Evolutionary conservation across 164 flowering plant species (phyloP).

Genomic region (Aristolochia contorta): DNA sequence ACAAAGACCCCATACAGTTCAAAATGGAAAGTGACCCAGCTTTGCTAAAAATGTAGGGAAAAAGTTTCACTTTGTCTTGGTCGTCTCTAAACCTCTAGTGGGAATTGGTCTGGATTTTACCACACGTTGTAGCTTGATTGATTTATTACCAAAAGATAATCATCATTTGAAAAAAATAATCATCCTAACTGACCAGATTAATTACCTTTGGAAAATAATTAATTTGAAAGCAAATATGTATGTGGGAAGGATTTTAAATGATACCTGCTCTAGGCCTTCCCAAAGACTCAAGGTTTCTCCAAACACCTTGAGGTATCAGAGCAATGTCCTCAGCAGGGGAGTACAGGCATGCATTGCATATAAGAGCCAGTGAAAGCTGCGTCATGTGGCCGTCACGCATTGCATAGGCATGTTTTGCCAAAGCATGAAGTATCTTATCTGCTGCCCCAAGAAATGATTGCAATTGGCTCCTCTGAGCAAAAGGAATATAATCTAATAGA

Average conservation of each 20-base stretch:
- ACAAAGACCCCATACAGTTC: no score
- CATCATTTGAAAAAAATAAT: no score
- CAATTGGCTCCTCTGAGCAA: constrained; percentile 38
- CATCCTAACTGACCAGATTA: no score
- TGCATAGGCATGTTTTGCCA: constrained; percentile 37
- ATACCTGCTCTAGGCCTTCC: constrained; percentile 60
- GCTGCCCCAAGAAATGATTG: constrained; percentile 65
- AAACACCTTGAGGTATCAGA: constrained; percentile 64
- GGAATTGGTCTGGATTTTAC: no score
- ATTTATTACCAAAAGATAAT: no score
- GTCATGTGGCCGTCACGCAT: constrained; percentile 45
- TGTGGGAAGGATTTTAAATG: not conserved
- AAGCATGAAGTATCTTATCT: constrained; percentile 44
- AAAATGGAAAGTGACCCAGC: no score
- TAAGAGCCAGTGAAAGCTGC: constrained; percentile 59
- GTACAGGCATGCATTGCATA: constrained; percentile 65
- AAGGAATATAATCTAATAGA: constrained; percentile 52
- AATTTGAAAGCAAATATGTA: not conserved
- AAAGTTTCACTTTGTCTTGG: no score
- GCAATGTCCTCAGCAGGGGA: constrained; percentile 62
- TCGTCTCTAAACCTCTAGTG: no score
- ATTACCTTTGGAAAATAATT: no score
- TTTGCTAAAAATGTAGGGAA: no score
- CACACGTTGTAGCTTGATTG: no score
- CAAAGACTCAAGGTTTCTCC: constrained; percentile 54